phyloP scores from a whole-genome alignment of 2,329 filamentous ascomycete genomes.

The Bretziella fagacearum region DNA sequence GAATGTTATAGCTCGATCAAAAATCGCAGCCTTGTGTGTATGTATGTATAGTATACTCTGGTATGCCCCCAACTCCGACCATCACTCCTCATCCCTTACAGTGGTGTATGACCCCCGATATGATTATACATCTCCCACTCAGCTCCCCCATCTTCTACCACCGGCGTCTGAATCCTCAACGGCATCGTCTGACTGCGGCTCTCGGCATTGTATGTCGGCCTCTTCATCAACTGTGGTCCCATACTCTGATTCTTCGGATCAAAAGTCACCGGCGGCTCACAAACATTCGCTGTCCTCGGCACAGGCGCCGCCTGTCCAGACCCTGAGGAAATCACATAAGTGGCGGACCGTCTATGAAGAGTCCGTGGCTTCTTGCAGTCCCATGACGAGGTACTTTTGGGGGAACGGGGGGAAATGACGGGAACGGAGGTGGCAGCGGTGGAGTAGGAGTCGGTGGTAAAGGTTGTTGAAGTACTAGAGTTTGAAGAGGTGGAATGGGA shows the following conservation, averaged over 20 bases:
- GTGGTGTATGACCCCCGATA: slow-evolving; percentile 23
- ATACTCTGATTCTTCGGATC: neutral
- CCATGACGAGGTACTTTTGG: neutral
- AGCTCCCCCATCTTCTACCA: slow-evolving; percentile 19
- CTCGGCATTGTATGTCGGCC: neutral
- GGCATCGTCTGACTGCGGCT: slow-evolving; percentile 3
- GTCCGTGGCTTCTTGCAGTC: neutral
- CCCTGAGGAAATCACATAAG: no score
- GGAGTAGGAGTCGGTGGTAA: slow-evolving; percentile 9
- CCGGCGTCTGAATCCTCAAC: slow-evolving; percentile 3
- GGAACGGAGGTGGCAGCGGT: slow-evolving; percentile 9
- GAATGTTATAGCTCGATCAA: no score
- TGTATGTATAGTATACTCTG: no score
- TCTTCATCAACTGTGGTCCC: neutral
- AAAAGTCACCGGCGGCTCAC: neutral
- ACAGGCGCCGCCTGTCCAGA: no score
- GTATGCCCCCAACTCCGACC: neutral
- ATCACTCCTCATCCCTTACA: neutral
- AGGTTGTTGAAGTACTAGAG: slow-evolving; percentile 6
- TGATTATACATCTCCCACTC: slow-evolving; percentile 32
- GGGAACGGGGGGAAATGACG: neutral
- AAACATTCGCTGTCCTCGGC: neutral
- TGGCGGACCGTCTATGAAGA: neutral
- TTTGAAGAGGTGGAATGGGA: slow-evolving; percentile 14
- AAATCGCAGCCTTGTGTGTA: no score